phyloP scores from a whole-genome alignment of 2,329 filamentous ascomycete species.

The Clarireedia sp. region DNA sequence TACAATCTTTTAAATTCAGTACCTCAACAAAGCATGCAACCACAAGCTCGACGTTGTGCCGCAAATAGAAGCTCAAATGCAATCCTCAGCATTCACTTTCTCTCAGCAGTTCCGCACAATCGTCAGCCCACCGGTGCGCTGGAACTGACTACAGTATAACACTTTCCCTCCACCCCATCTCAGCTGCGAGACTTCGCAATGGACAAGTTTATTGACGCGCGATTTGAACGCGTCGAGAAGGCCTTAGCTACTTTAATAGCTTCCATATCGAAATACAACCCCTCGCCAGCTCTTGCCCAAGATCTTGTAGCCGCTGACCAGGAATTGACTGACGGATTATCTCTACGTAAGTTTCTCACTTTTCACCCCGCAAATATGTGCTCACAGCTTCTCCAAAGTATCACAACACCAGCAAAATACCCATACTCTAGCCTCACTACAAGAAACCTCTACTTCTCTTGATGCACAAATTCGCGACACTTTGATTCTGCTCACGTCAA shows the following conservation, averaged over 20 bases:
- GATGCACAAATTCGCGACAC: slow-evolving; percentile 68
- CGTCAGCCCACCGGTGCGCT: not conserved
- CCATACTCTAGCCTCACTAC: slow-evolving; percentile 60
- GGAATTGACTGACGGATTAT: slow-evolving; percentile 57
- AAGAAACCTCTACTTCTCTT: slow-evolving; percentile 53
- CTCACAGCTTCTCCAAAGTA: slow-evolving; percentile 38
- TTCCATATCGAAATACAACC: slow-evolving; percentile 76
- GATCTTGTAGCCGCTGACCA: slow-evolving; percentile 65
- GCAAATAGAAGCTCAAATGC: too few species aligned
- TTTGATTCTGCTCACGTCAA: slow-evolving; percentile 59
- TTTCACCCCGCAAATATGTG: not conserved
- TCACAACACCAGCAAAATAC: slow-evolving; percentile 70
- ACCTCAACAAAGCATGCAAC: too few species aligned
- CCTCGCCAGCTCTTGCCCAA: slow-evolving; percentile 56
- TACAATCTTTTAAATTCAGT: too few species aligned
- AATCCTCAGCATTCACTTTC: too few species aligned
- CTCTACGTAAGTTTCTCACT: slow-evolving; percentile 44
- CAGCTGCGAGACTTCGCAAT: slow-evolving; percentile 34
- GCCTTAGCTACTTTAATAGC: slow-evolving; percentile 64
- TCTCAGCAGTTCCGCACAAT: too few species aligned
- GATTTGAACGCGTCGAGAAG: slow-evolving; percentile 59
- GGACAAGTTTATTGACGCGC: slow-evolving; percentile 53
- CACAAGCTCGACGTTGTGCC: too few species aligned
- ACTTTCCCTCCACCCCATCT: not conserved
- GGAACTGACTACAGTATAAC: not conserved